phyloP scores from a whole-genome alignment of 2,329 filamentous ascomycete species.

The Grosmannia serpens region DNA sequence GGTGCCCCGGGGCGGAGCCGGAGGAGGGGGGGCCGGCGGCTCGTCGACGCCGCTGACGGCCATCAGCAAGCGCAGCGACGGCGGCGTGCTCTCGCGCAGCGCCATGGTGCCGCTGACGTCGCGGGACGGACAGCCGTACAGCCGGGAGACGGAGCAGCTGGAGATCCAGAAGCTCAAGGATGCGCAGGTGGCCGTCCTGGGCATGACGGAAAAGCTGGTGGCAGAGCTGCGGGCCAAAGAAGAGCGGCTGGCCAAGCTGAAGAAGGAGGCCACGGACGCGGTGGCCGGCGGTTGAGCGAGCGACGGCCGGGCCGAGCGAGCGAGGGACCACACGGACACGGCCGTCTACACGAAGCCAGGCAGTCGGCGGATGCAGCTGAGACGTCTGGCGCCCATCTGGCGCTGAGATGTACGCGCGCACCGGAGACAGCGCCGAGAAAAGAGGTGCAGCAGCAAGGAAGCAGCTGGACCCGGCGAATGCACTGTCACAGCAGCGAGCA shows the following conservation, averaged over 20 bases:
- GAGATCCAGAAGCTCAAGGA: conserved; percentile 51
- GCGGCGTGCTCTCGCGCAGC: conserved; percentile 52
- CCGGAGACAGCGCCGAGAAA: too few species aligned
- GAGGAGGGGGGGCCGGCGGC: conserved; percentile 23
- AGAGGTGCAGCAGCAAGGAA: too few species aligned
- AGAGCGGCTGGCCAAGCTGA: conserved; percentile 46
- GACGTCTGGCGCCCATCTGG: too few species aligned
- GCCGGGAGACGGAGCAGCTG: conserved; percentile 54
- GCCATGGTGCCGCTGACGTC: conserved; percentile 63
- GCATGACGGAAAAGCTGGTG: conserved; percentile 47
- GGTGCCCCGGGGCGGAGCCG: conserved; percentile 35
- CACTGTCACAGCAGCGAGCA: not conserved
- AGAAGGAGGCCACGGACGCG: conserved; percentile 30
- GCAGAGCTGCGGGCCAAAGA: conserved; percentile 55
- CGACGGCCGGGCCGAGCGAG: too few species aligned
- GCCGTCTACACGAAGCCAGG: not conserved
- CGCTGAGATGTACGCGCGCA: too few species aligned
- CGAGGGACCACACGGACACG: not conserved
- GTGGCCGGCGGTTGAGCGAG: conserved; percentile 8
- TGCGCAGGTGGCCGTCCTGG: conserved; percentile 51
- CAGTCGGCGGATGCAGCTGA: too few species aligned
- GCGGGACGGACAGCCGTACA: conserved; percentile 60
- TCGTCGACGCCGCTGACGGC: conserved; percentile 24
- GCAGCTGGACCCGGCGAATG: not conserved
- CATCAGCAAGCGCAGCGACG: conserved; percentile 25